Evolutionary conservation across 257 asterid species (phyloP), one percentile per base, ranked within the genome.

Genomic region (Jacaranda copaia): DNA sequence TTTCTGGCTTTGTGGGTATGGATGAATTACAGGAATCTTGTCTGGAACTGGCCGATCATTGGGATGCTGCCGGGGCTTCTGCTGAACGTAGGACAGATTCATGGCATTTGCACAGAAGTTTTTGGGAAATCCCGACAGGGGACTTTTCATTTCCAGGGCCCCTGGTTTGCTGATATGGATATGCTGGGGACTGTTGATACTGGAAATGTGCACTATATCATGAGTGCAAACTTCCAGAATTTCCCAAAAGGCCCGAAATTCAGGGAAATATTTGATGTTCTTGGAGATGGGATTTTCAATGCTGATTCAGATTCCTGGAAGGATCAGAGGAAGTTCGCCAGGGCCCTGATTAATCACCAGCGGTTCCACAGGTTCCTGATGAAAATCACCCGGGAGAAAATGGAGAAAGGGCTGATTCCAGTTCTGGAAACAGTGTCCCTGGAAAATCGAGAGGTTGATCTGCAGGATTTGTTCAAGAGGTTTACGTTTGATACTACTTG

Each of bases 261-360:
- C 81, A 77, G 76, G 83, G 83, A 84, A 35, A 85, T 89, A 3
- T 89, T 89, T 40, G 90, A 85, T 16, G 82, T 87, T 16, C 51
- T 89, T 18, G 94, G 94, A 0, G 88, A 82, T 5, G 94, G 94
- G 14, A 89, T 89, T 6, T 89, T 89, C 87, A 89, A 85, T 56
- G 74, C 89, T 0, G 94, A 84, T 35, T 52, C 43, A 40, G 91
- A 83, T 9, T 60, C 76, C 11, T 89, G 94, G 94, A 84, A 63
- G 13, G 60, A 4, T 0, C 95, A 86, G 45, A 76, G 95, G 67
- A 86, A 77, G 19, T 58, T 69, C 0, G 81, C 95, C 5, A 35
- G 85, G n/a, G 82, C 58, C 6, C 63, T 89, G 35, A 68, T 89
- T 53, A 80, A 45, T 53, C 89, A 87, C 68, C 80, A 71, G 20